These are phyloP conservation scores for Bruguiera parviflora DNA, from an alignment of 345 rosid species.

Conservation along the genomic window DNA sequence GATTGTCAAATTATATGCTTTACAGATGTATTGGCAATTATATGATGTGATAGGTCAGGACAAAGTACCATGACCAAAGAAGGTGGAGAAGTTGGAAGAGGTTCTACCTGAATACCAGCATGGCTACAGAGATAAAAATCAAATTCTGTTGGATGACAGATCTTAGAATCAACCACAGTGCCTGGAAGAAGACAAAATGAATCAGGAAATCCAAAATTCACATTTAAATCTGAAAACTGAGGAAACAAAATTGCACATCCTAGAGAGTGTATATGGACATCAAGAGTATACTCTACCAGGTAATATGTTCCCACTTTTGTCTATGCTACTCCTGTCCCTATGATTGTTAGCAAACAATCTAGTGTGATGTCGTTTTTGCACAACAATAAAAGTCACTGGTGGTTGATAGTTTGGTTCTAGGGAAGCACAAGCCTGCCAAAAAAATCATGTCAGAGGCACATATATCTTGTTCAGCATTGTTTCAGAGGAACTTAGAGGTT, in stretches of 20 bases:
- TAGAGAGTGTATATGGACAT: not conserved
- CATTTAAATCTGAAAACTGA: not conserved
- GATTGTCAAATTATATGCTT: not conserved
- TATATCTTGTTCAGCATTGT: not conserved
- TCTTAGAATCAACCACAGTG: constrained; percentile 88
- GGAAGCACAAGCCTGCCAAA: constrained; percentile 81
- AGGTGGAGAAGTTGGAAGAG: not conserved
- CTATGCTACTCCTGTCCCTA: constrained; percentile 83
- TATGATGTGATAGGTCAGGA: not conserved
- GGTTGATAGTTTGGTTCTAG: constrained; percentile 98
- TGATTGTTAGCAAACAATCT: constrained; percentile 91
- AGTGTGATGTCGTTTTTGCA: constrained; percentile 96
- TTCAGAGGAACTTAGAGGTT: not conserved
- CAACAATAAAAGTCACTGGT: constrained; percentile 93
- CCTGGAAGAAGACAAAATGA: constrained; percentile 40
- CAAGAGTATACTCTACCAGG: constrained; percentile 52
- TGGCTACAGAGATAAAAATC: constrained; percentile 99
- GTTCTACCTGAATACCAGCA: constrained; percentile 91
- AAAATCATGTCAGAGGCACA: constrained; percentile 13
- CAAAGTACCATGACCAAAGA: not conserved
- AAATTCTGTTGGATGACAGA: constrained; percentile 96
- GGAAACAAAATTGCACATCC: not conserved
- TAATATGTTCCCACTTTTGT: constrained; percentile 86
- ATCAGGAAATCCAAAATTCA: not conserved
- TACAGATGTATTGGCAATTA: not conserved